Base-by-base conservation (phyloP, 345 rosid genomes). In the Bretschneidera sinensis region DNA sequence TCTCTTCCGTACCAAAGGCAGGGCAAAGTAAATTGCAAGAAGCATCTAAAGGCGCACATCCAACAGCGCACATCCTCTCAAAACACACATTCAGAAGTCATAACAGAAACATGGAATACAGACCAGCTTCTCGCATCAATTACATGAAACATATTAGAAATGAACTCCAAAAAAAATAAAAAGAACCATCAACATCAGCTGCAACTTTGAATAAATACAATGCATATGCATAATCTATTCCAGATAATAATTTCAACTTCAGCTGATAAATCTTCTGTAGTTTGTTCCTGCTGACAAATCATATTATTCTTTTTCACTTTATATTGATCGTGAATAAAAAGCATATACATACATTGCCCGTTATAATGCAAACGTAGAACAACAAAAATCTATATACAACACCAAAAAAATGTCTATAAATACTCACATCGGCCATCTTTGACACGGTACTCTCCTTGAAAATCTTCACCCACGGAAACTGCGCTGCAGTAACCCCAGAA, bases 401-500 rank as follows among this genome's bases (percentile, higher is more conserved):
- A n/a, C n/a, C n/a, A n/a, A n/a, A n/a, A n/a, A n/a, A n/a, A n/a
- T n/a, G n/a, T 14, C 16, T 39, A 11, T 39, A 16, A 35, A 0
- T 51, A 50, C 85, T 76, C 57, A 86, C 87, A 43, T 86, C 89
- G 14, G 77, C 75, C 28, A 83, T 66, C 66, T 83, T 83, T 43
- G 78, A 55, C 45, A 83, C 74, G 1, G 89, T 43, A 51, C 74
- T 70, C 72, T 86, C 89, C 67, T 66, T 76, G 64, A 83, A 78
- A 66, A 78, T 69, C 71, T 83, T 86, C 70, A 81, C 57, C 89
- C 89, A 86, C 2, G 87, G 89, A 21, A 83, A 86, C 19, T 76
- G 87, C 17, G 84, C 81, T 11, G 84, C 74, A 9, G 76, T 59
- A 28, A 83, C 92, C 0, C 56, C 69, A 0, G 85, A 75, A 47